Percentiles rank a stretch among this genome's conserved stretches.
phyloP scores from a whole-genome alignment of 2,329 filamentous ascomycete species.

The Exophiala bonariae region DNA sequence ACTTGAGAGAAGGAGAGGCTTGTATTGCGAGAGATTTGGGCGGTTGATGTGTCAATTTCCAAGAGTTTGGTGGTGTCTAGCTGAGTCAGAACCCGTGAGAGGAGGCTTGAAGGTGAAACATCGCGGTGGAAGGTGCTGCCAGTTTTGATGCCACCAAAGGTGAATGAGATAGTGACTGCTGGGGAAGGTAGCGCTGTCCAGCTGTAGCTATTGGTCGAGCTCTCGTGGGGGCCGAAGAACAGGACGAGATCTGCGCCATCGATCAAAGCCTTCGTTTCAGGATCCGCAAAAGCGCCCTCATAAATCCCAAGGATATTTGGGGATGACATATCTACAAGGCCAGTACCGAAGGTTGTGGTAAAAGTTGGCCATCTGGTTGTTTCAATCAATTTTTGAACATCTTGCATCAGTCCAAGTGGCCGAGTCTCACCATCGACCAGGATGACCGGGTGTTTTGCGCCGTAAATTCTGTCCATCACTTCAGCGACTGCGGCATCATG shows the following conservation, averaged over 20 bases:
- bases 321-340: constrained; percentile 48
- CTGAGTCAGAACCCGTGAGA: too few species aligned
- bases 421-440: constrained; percentile 52
- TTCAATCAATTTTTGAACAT: constrained; percentile 43
- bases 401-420: constrained; percentile 39
- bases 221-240: constrained; percentile 48
- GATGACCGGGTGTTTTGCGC: constrained; percentile 49
- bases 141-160: constrained; percentile 33
- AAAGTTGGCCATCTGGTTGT: constrained; percentile 49
- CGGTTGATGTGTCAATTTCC: too few species aligned
- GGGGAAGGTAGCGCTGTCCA: constrained; percentile 34
- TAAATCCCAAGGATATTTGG: constrained; percentile 53
- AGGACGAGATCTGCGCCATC: constrained; percentile 45
- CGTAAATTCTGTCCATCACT: constrained; percentile 44
- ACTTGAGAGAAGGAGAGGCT: constrained; percentile 12
- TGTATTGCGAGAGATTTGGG: too few species aligned
- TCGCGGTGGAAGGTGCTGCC: constrained; percentile 33
- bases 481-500: constrained; percentile 57
- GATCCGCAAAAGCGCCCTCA: constrained; percentile 41
- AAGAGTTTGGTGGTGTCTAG: too few species aligned
- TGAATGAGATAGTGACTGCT: constrained; percentile 36
- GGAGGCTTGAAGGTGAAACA: too few species aligned
- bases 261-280: constrained; percentile 37
- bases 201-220: constrained; percentile 46
- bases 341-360: constrained; percentile 49